Evolutionary conservation across 257 asterid genomes (phyloP).

Genomic region (Coffea canephora): DNA sequence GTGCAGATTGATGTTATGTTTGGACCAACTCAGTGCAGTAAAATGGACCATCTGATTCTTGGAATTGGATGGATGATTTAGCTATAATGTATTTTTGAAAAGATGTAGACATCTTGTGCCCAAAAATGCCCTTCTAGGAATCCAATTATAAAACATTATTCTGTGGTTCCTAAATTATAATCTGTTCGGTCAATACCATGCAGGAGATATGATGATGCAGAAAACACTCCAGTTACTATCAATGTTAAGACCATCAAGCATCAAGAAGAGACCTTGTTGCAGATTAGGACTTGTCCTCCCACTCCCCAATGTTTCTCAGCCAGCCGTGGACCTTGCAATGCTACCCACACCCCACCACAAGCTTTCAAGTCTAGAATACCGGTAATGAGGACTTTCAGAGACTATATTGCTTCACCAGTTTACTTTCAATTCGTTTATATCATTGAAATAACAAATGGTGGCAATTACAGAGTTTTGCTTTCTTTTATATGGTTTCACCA

Average conservation of each 20-base stretch:
- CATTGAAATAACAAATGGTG: neutral
- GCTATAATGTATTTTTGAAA: neutral
- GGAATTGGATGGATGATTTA: neutral
- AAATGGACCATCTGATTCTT: neutral
- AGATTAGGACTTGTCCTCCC: conserved; percentile 85
- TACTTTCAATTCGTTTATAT: neutral
- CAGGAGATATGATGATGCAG: conserved; percentile 70
- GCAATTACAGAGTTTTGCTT: neutral
- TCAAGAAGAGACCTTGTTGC: conserved; percentile 35
- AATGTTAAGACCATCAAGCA: conserved; percentile 51
- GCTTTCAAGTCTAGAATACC: conserved; percentile 44
- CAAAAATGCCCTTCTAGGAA: neutral
- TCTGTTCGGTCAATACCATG: conserved; percentile 6
- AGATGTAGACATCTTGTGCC: neutral
- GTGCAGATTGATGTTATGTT: neutral
- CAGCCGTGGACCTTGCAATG: conserved; percentile 30
- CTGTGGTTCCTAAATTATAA: neutral
- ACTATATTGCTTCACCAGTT: neutral
- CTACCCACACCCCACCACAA: conserved; percentile 37
- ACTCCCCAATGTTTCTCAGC: conserved; percentile 96
- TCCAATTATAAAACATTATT: neutral
- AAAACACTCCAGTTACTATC: conserved; percentile 68
- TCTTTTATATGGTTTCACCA: too few relatives aligned
- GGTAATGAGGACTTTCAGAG: conserved; percentile 35
- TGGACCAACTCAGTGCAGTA: neutral